phyloP scores from a whole-genome alignment of 352 stramenopile species.

The Phytophthora podocarpi region DNA sequence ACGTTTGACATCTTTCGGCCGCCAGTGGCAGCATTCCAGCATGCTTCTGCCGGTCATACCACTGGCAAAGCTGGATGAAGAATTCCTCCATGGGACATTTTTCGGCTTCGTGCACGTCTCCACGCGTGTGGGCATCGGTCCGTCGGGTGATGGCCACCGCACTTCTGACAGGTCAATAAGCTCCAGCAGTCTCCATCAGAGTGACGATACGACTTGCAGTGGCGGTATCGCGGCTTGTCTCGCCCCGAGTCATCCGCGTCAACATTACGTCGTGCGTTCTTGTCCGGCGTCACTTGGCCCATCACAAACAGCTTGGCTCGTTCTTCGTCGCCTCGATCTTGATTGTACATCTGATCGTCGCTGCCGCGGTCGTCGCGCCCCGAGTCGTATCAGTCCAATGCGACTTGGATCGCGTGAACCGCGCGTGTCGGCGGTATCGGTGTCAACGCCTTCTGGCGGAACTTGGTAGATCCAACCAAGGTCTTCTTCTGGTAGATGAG shows the following conservation, averaged over 20 bases:
- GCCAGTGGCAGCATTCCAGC: too few relatives aligned
- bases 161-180: slow-evolving; percentile 18
- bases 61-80: slow-evolving; percentile 10
- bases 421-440: neutral
- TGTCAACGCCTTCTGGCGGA: slow-evolving; percentile 2
- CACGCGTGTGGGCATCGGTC: slow-evolving; percentile 16
- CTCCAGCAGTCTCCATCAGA: slow-evolving; percentile 9
- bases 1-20: slow-evolving; percentile 30
- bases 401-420: slow-evolving; percentile 2
- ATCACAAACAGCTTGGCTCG: neutral
- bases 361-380: neutral
- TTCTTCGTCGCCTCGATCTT: slow-evolving; percentile 8
- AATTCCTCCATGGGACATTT: slow-evolving; percentile 16
- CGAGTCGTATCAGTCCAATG: neutral
- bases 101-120: slow-evolving; percentile 5
- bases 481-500: neutral
- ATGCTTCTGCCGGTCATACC: slow-evolving; percentile 14
- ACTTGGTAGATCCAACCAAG: too few relatives aligned
- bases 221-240: neutral
- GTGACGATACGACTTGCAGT: too few relatives aligned
- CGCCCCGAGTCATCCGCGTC: neutral
- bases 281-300: too few relatives aligned
- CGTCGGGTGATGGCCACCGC: slow-evolving; percentile 1
- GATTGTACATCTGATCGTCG: slow-evolving; percentile 4
- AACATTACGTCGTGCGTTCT: neutral